Evolutionary conservation across 2,329 filamentous ascomycete genomes (phyloP), one percentile per base, ranked within the genome.

Genomic region (Penicillium sp.): DNA sequence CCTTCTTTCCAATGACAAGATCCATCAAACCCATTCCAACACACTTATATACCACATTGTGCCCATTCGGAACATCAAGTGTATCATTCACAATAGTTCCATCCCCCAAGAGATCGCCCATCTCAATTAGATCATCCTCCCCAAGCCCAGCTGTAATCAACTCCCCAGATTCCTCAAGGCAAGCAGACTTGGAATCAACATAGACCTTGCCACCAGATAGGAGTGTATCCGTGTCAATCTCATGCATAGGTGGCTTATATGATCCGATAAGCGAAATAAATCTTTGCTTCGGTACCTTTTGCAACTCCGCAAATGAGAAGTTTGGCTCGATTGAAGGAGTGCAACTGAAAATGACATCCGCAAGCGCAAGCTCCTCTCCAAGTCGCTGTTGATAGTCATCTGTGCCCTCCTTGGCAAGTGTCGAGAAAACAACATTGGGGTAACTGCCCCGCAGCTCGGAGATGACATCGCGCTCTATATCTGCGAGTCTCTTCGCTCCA

Each of bases 351-450:
- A 81, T 71, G 4, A 74, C 74, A 61, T 80, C 75, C 10, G 73
- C 71, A 8, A 60, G 53, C 2, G 53, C 57, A 11, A 81, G 56
- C 13, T 62, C 58, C 3, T 58, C 49, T 14, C 59, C 63, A 4
- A 77, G 61, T 34, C 52, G 54, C 11, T 58, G 53, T 6, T 69
- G 63, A 41, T 73, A 74, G 27, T 79, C 77, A 0, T 85, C 82
- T 0, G 87, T 88, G 39, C 81, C 81, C 58, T 92, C 89, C 60
- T 87, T 85, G 2, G 83, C 77, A 18, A 76, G 55, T n/a, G 67
- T 58, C 3, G 43, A 54, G 31, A 71, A 62, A 0, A 63, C 67
- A 14, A 75, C 64, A 32, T 60, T 59, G 18, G 77, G 72, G 66
- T 77, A 74, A 7, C 66, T 65, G 1, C 56, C 44, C 10, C 69